Evolutionary conservation across 345 rosid genomes (phyloP).

Genomic region (Euphorbia peplus): DNA sequence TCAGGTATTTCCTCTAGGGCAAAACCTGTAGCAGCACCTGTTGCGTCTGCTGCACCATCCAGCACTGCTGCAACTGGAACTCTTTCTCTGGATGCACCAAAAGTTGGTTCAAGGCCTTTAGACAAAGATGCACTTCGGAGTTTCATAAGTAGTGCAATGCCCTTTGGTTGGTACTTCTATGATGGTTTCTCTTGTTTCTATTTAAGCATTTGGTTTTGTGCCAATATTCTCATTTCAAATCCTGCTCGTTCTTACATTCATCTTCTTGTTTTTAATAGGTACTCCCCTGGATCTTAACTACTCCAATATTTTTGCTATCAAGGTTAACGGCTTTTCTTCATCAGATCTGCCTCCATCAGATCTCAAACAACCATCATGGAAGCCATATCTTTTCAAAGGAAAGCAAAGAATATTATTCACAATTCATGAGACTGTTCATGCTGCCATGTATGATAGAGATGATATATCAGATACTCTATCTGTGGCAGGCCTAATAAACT

Average conservation of each 20-base stretch:
- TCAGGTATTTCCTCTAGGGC: constrained; percentile 76
- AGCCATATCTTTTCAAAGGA: constrained; percentile 88
- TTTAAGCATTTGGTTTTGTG: constrained; percentile 12
- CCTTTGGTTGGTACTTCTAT: constrained; percentile 72
- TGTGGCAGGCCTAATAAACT: constrained; percentile 86
- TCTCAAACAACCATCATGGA: constrained; percentile 92
- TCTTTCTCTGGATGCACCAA: constrained; percentile 63
- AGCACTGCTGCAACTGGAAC: constrained; percentile 49
- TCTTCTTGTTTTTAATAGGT: constrained; percentile 37
- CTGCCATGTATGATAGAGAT: constrained; percentile 87
- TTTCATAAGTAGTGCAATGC: constrained; percentile 77
- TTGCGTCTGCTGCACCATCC: constrained; percentile 58
- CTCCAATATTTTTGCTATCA: constrained; percentile 58
- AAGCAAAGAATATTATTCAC: constrained; percentile 79
- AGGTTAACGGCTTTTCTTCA: constrained; percentile 73
- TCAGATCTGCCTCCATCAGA: constrained; percentile 75
- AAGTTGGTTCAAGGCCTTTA: constrained; percentile 63
- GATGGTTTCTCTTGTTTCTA: constrained; percentile 29
- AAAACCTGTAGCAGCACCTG: constrained; percentile 74
- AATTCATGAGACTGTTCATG: constrained; percentile 65
- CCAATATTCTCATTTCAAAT: constrained; percentile 15
- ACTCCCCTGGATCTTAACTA: constrained; percentile 83
- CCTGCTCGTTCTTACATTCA: not conserved
- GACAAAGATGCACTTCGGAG: constrained; percentile 75
- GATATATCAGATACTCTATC: constrained; percentile 84